Base-by-base conservation (phyloP, 257 asterid genomes). In the Nicotiana undulata region DNA sequence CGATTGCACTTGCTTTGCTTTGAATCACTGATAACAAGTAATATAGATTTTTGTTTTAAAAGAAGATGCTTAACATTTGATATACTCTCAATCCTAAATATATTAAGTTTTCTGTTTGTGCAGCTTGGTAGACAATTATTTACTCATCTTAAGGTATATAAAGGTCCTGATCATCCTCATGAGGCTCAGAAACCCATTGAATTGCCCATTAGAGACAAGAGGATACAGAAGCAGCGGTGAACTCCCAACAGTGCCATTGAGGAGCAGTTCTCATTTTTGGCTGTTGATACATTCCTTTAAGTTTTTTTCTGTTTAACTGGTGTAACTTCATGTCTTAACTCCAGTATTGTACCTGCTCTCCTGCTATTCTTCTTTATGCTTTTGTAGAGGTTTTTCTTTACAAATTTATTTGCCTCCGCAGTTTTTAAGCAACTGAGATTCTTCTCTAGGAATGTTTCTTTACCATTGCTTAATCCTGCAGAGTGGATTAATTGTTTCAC, bases 121-220 rank as follows among this genome's bases (percentile, higher is more conserved):
- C 97, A 95, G 99, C 98, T 95, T 63, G 98, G 99, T 22, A 88
- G 97, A 87, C 83, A 93, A 20, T 81, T 95, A 75, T 93, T 93
- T 82, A 91, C 85, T 85, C 99, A 93, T 87, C 92, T 95, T 6
- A 93, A 95, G 90, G 98, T 93, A 66, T 95, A 92, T 81, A 84
- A 90, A 8, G 98, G 99, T 79, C 93, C 97, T n/a, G 87, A 83
- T 67, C 99, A 95, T 87, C 99, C 99, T 63, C 99, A 95, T 5
- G 97, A 91, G 85, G 99, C 99, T 52, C 99, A 95, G 65, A 80
- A 91, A 84, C 99, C 98, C 5, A 2, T 44, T 0, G 97, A 92
- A 60, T 87, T 95, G 87, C 99, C 99, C 63, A 87, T 95, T 46
- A 86, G 94, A 84, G 99, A 95, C 94, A 91, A 89, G 89, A 90